These are phyloP conservation scores for Rhexocercosporidium sp. DNA, from an alignment of 2,329 filamentous ascomycete genomes.

Conservation along the genomic window DNA sequence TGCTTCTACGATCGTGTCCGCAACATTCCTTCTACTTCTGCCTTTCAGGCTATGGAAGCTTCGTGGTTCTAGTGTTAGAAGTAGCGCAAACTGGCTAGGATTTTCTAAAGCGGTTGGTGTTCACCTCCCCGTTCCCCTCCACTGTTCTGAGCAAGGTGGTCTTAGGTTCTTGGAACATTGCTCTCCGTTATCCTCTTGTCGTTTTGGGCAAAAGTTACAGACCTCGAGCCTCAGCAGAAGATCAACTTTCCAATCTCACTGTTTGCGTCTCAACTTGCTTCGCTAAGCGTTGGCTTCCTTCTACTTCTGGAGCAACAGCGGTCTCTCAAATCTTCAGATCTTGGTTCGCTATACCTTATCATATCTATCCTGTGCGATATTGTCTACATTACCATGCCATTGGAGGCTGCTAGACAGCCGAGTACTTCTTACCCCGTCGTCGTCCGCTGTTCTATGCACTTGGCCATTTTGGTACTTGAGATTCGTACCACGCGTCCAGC, in stretches of 20 bases:
- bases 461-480: background rate
- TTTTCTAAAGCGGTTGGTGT: background rate
- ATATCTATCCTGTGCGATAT: constrained; percentile 27
- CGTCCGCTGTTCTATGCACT: background rate
- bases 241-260: constrained; percentile 15
- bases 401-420: background rate
- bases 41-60: background rate
- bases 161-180: background rate
- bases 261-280: constrained; percentile 23
- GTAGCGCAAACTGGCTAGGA: background rate
- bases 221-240: background rate
- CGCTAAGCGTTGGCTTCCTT: constrained; percentile 27
- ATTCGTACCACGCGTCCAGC: background rate
- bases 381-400: constrained; percentile 17
- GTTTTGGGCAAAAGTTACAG: background rate
- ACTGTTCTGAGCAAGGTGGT: background rate
- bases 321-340: constrained; percentile 25
- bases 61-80: background rate
- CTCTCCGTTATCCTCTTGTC: background rate
- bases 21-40: background rate
- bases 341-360: constrained; percentile 27
- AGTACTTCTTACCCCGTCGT: background rate
- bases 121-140: background rate
- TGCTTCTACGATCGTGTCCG: background rate
- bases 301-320: constrained; percentile 24